Base-by-base conservation (phyloP, 1,284 basidiomycete species). In the Abortiporus biennis region DNA sequence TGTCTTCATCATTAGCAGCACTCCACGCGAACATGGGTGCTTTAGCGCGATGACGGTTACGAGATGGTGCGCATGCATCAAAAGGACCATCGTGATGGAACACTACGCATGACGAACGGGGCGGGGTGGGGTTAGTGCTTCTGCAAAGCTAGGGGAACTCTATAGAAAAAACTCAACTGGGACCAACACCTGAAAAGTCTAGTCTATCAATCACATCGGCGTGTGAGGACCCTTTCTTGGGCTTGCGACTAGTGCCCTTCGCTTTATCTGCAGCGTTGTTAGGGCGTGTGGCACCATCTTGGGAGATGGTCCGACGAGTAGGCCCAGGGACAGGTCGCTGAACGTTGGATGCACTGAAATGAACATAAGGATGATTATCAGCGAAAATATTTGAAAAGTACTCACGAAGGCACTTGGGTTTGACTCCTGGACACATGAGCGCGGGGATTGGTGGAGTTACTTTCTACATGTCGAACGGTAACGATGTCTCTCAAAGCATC, bases 41-140 rank as follows among this genome's bases (percentile, higher is more conserved):
- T 58, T 78, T 83, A 56, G 72, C 76, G 54, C 73, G 77, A 54
- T 86, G 79, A 36, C 80, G 78, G 64, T 91, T 91, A 54, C 88
- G 82, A 44, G 86, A 88, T 1, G 88, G 88, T 1, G 87, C 86
- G 56, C 86, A 90, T 21, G 88, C 88, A 58, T 91, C 87, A 58
- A 91, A 91, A 5, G 87, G 87, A 19, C 88, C 87, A 56, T 91
- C 88, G 54, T 91, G 88, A 56, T 91, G 87, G 65, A 90, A 87
- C 76, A 86, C 86, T 90, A 51, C 33, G 36, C 38, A 44, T n/a
- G n/a, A n/a, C n/a, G n/a, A n/a, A n/a, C n/a, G 36, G 39, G 44
- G 43, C 43, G 40, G 36, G 40, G 42, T 25, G 47, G 38, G 45
- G 40, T 31, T 15, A n/a, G n/a, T n/a, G n/a, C n/a, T n/a, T n/a